Base-by-base conservation (phyloP, 371 early-diverging fungal genomes). In the Nematocida sp. region DNA sequence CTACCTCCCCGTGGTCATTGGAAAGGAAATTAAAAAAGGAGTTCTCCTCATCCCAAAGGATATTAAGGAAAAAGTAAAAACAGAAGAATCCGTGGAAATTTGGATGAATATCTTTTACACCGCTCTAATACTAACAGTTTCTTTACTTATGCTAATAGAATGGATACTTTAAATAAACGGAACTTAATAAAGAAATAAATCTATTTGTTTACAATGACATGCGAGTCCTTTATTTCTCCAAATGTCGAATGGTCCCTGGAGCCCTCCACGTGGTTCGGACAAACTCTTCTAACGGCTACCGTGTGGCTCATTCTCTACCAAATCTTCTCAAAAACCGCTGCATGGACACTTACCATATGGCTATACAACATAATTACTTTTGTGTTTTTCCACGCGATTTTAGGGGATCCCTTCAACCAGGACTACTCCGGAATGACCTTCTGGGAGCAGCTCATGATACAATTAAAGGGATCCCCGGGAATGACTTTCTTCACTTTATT, bases 391-490 rank as follows among this genome's bases (percentile, higher is more conserved):
- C 85, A 85, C 67, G 80, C 80, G 68, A 82, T 81, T 40, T 65
- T 81, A 26, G 85, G 85, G 18, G 83, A 83, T 77, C 85, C 85
- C n/a, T 85, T 85, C 66, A 80, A 82, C 51, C 38, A 47, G 9
- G 77, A 78, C 5, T 83, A 78, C 48, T 63, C 65, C 20, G 71
- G 66, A 16, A 67, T 68, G 38, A 83, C 85, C 28, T 82, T 85
- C 61, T 85, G 85, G 85, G 85, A 85, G 63, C 85, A 85, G 61
- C 56, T 85, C 55, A 61, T 68, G 40, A 82, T 82, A 50, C 85
- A 85, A 51, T 57, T 82, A 16, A 78, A 77, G 35, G 65, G 66
- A 23, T 55, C 80, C 11, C 51, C 77, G n/a, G 67, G 76, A 9
- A 60, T 82, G 33, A 79, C 67, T 35, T 85, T 85, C 69, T 75